Conservation (phyloP, 2,329 filamentous ascomycete species). For the Neoascochyta sp. region DNA sequence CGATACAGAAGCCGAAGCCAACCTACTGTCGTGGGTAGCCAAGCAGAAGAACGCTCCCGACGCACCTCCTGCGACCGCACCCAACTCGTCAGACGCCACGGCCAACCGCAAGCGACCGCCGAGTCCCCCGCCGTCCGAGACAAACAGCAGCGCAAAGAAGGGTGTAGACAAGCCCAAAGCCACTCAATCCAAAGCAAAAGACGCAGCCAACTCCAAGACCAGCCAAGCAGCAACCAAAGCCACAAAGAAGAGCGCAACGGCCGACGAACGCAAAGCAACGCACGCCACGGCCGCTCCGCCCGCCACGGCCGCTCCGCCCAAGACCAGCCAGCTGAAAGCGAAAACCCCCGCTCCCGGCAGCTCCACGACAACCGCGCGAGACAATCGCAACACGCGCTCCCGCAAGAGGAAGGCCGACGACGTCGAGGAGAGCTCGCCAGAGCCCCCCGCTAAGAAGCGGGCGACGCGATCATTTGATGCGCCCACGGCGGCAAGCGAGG, state of each 20-base stretch:
- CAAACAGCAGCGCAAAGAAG: slow-evolving; percentile 12
- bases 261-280: too few species aligned
- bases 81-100: slow-evolving; percentile 7
- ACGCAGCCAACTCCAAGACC: slow-evolving; percentile 4
- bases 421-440: slow-evolving; percentile 4
- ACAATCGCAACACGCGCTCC: slow-evolving; percentile 10
- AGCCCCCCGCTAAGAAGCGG: slow-evolving; percentile 27
- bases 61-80: slow-evolving; percentile 5
- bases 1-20: slow-evolving; percentile 27
- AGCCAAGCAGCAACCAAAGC: background rate
- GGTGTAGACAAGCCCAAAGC: slow-evolving; percentile 6
- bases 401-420: slow-evolving; percentile 35
- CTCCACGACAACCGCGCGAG: too few species aligned
- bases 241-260: background rate
- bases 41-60: slow-evolving; percentile 26
- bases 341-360: slow-evolving; percentile 1
- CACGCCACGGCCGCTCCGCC: background rate
- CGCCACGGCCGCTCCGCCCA: too few species aligned
- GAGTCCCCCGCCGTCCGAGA: slow-evolving; percentile 22
- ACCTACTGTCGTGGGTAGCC: slow-evolving; percentile 32
- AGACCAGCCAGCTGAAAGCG: too few species aligned
- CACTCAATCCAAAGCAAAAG: slow-evolving; percentile 4
- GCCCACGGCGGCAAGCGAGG: slow-evolving; percentile 37
- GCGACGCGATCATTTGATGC: slow-evolving; percentile 32
- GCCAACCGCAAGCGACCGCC: slow-evolving; percentile 13